These are phyloP conservation scores for Fusarium sp. DNA, from an alignment of 2,329 filamentous ascomycete species.

Conservation along the genomic window DNA sequence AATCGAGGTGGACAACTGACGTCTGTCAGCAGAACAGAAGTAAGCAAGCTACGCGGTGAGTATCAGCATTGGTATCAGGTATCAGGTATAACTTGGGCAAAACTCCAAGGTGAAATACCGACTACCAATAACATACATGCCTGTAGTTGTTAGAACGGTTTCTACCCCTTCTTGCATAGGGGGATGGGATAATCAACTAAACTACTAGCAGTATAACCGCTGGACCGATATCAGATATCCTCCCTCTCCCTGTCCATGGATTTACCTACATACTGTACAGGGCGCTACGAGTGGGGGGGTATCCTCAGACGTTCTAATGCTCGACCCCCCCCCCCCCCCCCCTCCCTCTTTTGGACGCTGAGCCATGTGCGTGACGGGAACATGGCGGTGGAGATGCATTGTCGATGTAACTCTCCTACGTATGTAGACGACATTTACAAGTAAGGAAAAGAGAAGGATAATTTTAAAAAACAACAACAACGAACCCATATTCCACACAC, in stretches of 20 bases:
- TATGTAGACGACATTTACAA: slow-evolving; percentile 1
- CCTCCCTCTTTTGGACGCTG: slow-evolving; percentile 1
- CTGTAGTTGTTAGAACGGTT: background rate
- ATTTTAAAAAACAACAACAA: background rate
- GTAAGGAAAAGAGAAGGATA: background rate
- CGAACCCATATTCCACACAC: background rate
- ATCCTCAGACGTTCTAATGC: background rate
- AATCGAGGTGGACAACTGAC: slow-evolving; percentile 18
- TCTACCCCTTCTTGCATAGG: background rate
- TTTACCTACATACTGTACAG: background rate
- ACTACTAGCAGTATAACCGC: slow-evolving; percentile 4
- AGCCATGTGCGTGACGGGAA: slow-evolving; percentile 24
- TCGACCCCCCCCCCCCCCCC: slow-evolving; percentile 22
- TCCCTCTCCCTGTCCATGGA: background rate
- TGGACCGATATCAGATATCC: slow-evolving; percentile 3
- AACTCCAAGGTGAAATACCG: background rate
- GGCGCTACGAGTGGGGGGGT: background rate
- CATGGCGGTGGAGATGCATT: slow-evolving; percentile 24
- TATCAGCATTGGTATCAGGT: background rate
- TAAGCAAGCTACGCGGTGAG: background rate
- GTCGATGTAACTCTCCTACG: slow-evolving; percentile 7
- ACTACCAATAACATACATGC: background rate
- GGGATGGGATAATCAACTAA: slow-evolving; percentile 10
- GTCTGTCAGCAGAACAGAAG: slow-evolving; percentile 2
- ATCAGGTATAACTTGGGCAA: background rate